These are phyloP conservation scores for Mytilinidion resinicola DNA, from an alignment of 495 filamentous ascomycete species.

Conservation along the genomic window DNA sequence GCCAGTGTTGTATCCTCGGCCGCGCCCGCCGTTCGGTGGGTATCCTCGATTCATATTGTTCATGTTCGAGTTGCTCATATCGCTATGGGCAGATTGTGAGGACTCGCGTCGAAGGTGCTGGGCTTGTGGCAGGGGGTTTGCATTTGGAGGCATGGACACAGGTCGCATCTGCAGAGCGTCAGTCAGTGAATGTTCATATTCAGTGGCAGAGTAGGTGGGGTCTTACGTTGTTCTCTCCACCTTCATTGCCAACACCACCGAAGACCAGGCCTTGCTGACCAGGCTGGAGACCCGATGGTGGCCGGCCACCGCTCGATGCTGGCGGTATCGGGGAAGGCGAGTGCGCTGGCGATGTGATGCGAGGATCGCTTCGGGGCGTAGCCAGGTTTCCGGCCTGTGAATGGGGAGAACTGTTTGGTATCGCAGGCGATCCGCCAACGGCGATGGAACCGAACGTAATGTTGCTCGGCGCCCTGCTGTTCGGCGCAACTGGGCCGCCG, in stretches of 20 bases:
- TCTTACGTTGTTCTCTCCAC: constrained; percentile 61
- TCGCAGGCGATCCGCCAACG: constrained; percentile 59
- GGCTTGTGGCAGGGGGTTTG: constrained; percentile 54
- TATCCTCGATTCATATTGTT: constrained; percentile 27
- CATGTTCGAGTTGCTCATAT: constrained; percentile 59
- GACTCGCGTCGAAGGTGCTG: constrained; percentile 77
- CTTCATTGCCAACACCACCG: constrained; percentile 65
- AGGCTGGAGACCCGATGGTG: constrained; percentile 60
- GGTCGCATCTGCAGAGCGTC: constrained; percentile 45
- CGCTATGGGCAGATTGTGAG: constrained; percentile 70
- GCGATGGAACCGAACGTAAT: constrained; percentile 67
- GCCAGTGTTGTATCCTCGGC: constrained; percentile 49
- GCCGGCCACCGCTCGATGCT: constrained; percentile 64
- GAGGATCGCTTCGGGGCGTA: constrained; percentile 32
- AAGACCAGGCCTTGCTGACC: constrained; percentile 59
- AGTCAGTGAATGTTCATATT: background rate
- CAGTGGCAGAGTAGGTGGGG: background rate
- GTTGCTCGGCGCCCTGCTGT: constrained; percentile 49
- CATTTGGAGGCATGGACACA: constrained; percentile 53
- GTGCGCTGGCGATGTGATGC: constrained; percentile 57
- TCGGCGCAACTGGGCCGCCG: constrained; percentile 56
- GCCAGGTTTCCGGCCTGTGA: constrained; percentile 52
- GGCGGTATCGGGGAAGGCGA: constrained; percentile 88
- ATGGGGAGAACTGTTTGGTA: constrained; percentile 53
- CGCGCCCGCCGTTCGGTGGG: constrained; percentile 52